Evolutionary conservation across 2,329 filamentous ascomycete species (phyloP).

Genomic region (Venturia aucupariae): DNA sequence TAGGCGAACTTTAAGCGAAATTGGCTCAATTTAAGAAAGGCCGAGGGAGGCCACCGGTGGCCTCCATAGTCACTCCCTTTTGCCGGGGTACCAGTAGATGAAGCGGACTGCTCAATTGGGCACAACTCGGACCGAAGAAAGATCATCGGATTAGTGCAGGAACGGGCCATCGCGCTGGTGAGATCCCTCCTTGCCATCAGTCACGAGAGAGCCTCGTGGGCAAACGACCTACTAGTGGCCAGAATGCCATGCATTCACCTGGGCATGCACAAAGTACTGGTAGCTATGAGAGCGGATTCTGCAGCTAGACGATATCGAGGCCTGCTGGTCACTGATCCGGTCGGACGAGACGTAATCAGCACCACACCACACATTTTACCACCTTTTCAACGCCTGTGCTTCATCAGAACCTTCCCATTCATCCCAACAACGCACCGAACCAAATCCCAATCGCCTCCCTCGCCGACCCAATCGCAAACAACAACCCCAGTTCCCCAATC

Average conservation of each 20-base stretch:
- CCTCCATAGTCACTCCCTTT: too few relatives aligned
- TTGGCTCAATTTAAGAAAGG: too few relatives aligned
- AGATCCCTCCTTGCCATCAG: not conserved
- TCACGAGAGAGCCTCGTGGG: not conserved
- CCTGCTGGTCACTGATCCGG: too few relatives aligned
- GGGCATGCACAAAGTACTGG: too few relatives aligned
- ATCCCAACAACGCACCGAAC: slow-evolving; percentile 80
- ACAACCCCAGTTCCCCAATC: slow-evolving; percentile 79
- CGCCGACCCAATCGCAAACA: slow-evolving; percentile 88
- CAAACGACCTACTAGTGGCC: not conserved
- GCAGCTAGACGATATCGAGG: too few relatives aligned
- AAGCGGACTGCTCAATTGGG: too few relatives aligned
- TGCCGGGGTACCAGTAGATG: too few relatives aligned
- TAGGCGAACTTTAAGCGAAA: too few relatives aligned
- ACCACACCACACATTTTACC: not conserved
- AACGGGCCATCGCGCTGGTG: not conserved
- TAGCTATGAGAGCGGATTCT: too few relatives aligned
- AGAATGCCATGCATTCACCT: too few relatives aligned
- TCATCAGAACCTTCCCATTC: slow-evolving; percentile 57
- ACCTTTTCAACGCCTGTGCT: slow-evolving; percentile 6
- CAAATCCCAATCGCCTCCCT: slow-evolving; percentile 82
- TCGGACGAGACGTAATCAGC: too few relatives aligned
- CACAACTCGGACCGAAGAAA: not conserved
- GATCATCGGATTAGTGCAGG: not conserved
- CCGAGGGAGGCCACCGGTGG: too few relatives aligned